Evolutionary conservation across 2,329 filamentous ascomycete genomes (phyloP), one percentile per base, ranked within the genome.

Genomic region (Verticillium alfalfae): DNA sequence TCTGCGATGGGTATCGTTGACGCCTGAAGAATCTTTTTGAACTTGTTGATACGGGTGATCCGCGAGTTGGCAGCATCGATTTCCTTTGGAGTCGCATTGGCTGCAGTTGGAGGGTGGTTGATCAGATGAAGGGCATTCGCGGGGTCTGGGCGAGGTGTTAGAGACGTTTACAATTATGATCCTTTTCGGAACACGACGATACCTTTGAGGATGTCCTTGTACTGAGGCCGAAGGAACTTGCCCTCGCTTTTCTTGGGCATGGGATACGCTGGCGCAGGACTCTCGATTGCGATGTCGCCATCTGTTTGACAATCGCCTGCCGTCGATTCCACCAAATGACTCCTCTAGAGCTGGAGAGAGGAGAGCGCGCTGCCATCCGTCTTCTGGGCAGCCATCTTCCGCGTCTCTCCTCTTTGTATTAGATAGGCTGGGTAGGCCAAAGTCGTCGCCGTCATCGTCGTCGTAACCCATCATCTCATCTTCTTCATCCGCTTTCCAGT

Each of bases 21-120:
- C 26, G 94, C 87, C 77, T 99, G 95, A 7, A 99, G 81, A 59
- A 99, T 91, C 69, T 90, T 90, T 76, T 99, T 99, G 79, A 99
- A 99, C 73, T 98, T 98, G 78, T 99, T 97, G 73, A 99, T 99
- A 65, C 95, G 88, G 7, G 91, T 90, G 69, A 97, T 95, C 63
- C 92, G 88, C 55, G 93, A 90, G 61, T 91, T 93, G 71, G 96
- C 88, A 13, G 88, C 89, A 71, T 98, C 94, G 18, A 89, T 81
- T 71, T 97, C 92, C 73, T 96, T 98, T 1, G 88, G 83, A 1
- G 88, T 85, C 2, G 93, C 92, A 71, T 90, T 89, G 34, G 84
- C 77, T 12, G 92, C 87, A 56, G 91, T 81, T 0, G 91, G 79
- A 6, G 93, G 88, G 75, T 99, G 93, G 68, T 91, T 91, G 69